Evolutionary conservation across 75 land plant species (phyloP).

Genomic region (Sequoia sempervirens): DNA sequence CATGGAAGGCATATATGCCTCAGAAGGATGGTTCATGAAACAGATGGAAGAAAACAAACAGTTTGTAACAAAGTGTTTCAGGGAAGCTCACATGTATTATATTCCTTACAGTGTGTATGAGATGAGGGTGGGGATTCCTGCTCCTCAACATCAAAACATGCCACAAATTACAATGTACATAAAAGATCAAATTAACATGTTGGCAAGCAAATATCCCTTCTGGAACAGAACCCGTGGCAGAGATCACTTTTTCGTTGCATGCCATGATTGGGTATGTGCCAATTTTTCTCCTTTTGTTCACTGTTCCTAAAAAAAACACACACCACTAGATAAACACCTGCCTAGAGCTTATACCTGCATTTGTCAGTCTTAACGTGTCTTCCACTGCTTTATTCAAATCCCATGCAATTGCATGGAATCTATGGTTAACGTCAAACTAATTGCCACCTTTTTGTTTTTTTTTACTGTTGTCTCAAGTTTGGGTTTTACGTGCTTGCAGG

Average conservation of each 20-base stretch:
- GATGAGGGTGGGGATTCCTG: slow-evolving; percentile 38
- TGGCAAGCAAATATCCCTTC: slow-evolving; percentile 47
- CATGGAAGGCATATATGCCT: slow-evolving; percentile 41
- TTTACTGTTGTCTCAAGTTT: background rate
- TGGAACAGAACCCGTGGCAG: slow-evolving; percentile 60
- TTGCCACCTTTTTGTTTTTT: background rate
- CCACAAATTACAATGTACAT: slow-evolving; percentile 27
- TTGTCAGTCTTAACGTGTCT: background rate
- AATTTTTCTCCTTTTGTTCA: background rate
- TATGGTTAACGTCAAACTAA: background rate
- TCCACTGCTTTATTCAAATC: background rate
- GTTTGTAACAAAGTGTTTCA: slow-evolving; percentile 23
- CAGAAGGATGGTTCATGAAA: slow-evolving; percentile 62
- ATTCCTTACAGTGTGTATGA: slow-evolving; percentile 48
- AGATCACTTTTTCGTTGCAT: slow-evolving; percentile 65
- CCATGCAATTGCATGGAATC: background rate
- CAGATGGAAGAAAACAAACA: slow-evolving; percentile 33
- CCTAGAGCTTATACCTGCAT: background rate
- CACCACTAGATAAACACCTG: background rate
- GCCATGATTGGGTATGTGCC: slow-evolving; percentile 64
- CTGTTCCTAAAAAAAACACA: background rate
- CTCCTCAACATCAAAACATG: slow-evolving; percentile 22
- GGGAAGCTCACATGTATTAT: slow-evolving; percentile 47
- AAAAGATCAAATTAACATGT: slow-evolving; percentile 28
- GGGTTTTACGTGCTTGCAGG: slow-evolving; percentile 25